A percentile compares a stretch with the other conserved stretches of the same genome.
Conservation (phyloP, 2,329 filamentous ascomycete genomes). For the Cercospora zeina region DNA sequence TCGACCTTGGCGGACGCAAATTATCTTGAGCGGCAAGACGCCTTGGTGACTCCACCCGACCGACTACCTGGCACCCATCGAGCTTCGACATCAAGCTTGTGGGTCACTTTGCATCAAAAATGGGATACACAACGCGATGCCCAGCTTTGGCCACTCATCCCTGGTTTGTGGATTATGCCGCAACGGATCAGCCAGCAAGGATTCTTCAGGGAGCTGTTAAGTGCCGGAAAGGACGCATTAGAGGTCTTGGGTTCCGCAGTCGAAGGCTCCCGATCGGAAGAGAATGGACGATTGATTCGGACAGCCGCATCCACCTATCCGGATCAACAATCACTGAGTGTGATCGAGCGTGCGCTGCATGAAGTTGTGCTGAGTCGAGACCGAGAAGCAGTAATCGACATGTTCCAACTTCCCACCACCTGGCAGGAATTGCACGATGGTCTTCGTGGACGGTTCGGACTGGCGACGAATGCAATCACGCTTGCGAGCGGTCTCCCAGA, state of each 20-base stretch:
- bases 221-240: not conserved
- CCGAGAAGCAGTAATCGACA: not conserved
- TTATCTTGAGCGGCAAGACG: not conserved
- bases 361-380: not conserved
- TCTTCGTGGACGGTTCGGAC: not conserved
- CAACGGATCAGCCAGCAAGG: not conserved
- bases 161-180: not conserved
- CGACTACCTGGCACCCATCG: not conserved
- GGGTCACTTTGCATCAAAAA: not conserved
- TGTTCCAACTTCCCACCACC: not conserved
- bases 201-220: not conserved
- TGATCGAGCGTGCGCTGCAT: not conserved
- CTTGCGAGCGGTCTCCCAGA: not conserved
- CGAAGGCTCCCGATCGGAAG: not conserved
- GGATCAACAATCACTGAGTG: not conserved
- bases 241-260: not conserved
- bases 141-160: not conserved
- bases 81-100: not conserved
- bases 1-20: not conserved
- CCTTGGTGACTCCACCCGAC: not conserved
- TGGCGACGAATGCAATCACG: not conserved
- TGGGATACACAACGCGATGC: not conserved
- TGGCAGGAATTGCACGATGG: not conserved
- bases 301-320: not conserved
- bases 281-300: not conserved